Conservation (phyloP, 495 filamentous ascomycete species). For the Ascobolus immersus region DNA sequence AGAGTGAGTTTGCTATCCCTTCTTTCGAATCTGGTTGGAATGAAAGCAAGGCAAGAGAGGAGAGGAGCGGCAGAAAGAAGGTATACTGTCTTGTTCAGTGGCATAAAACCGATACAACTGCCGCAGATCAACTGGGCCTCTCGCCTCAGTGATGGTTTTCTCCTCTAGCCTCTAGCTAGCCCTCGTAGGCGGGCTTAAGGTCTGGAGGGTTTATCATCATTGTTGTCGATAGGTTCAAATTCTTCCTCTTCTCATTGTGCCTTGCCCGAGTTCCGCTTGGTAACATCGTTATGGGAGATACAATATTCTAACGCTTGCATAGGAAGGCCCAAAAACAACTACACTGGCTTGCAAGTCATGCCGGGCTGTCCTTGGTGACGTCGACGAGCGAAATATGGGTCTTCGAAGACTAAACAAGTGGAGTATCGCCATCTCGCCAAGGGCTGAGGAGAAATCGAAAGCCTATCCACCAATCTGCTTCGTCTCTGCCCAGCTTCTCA, state of each 20-base stretch:
- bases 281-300: conserved; percentile 13
- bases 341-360: conserved; percentile 8
- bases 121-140: conserved; percentile 38
- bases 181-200: conserved; percentile 8
- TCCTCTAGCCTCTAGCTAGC: conserved; percentile 10
- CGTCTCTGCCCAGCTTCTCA: conserved; percentile 5
- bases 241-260: conserved; percentile 27
- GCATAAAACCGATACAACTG: conserved; percentile 62
- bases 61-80: conserved; percentile 52
- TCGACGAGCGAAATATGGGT: conserved; percentile 5
- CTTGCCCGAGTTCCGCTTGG: conserved; percentile 13
- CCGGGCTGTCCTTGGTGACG: conserved; percentile 6
- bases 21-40: conserved; percentile 2
- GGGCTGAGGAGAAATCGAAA: conserved; percentile 26
- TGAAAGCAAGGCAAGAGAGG: not conserved
- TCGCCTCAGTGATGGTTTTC: conserved; percentile 16
- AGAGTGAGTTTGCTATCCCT: conserved; percentile 18
- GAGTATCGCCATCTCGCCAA: no score
- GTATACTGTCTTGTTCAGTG: conserved; percentile 30
- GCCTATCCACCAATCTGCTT: conserved; percentile 19
- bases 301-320: conserved; percentile 1
- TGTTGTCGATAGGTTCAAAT: conserved; percentile 22
- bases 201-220: conserved; percentile 15
- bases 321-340: conserved; percentile 13
- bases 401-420: conserved; percentile 14